Evolutionary conservation across 139 green algal species (phyloP).

Genomic region (Monoraphidium neglectum): DNA sequence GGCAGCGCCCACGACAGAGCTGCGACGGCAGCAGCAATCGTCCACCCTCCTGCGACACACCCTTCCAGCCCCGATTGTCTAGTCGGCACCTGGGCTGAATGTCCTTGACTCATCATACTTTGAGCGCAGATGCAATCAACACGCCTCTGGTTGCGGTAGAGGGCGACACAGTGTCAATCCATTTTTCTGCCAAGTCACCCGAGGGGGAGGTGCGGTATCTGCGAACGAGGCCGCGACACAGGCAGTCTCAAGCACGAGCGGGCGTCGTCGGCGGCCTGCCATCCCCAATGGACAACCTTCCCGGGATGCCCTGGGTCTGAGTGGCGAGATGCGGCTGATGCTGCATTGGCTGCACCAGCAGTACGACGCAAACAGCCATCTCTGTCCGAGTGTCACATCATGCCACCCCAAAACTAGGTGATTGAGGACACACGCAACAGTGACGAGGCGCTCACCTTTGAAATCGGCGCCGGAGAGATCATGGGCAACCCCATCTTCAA

Average conservation of each 20-base stretch:
- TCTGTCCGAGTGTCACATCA: not conserved
- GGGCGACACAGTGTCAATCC: constrained; percentile 64
- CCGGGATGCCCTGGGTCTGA: not conserved
- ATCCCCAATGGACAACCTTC: not conserved
- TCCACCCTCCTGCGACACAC: too few species aligned
- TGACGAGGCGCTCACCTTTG: constrained; percentile 75
- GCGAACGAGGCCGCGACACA: too few species aligned
- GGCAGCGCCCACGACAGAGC: too few species aligned
- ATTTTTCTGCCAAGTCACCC: constrained; percentile 56
- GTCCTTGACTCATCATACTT: too few species aligned
- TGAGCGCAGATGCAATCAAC: too few species aligned
- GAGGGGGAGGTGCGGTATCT: constrained; percentile 66
- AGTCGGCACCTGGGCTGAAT: too few species aligned
- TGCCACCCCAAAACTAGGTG: constrained; percentile 20
- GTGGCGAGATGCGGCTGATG: not conserved
- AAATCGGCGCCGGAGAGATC: constrained; percentile 83
- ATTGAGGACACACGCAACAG: constrained; percentile 44
- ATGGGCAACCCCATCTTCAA: constrained; percentile 86
- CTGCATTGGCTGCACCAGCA: not conserved
- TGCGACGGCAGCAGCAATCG: too few species aligned
- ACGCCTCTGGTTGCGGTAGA: constrained; percentile 28
- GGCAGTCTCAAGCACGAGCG: too few species aligned
- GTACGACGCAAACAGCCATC: not conserved
- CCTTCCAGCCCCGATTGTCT: too few species aligned
- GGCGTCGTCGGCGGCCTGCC: too few species aligned